Evolutionary conservation across 78 protist species (phyloP).

Genomic region (Dictyostelium intermedium): DNA sequence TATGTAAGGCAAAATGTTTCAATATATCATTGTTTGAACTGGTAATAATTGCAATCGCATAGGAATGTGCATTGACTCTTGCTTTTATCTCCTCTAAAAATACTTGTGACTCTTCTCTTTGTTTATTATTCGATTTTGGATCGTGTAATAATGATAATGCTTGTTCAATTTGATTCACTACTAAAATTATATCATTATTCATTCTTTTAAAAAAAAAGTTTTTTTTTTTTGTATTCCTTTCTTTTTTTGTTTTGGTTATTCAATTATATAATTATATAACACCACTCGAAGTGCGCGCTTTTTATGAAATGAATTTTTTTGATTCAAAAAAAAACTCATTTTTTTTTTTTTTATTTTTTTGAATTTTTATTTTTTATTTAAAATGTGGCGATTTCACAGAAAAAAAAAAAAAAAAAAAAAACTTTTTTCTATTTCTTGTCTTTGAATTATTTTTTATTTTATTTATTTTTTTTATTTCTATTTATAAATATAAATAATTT

Average conservation of each 20-base stretch:
- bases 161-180: slow-evolving; percentile 8
- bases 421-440: too few relatives aligned
- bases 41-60: slow-evolving; percentile 11
- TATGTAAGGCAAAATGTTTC: slow-evolving; percentile 57
- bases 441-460: too few relatives aligned
- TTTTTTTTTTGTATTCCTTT: too few relatives aligned
- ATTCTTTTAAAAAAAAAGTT: background rate
- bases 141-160: slow-evolving; percentile 40
- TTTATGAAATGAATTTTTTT: background rate
- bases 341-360: background rate
- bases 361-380: too few relatives aligned
- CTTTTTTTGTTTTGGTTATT: too few relatives aligned
- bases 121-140: background rate
- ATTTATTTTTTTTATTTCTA: too few relatives aligned
- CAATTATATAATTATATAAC: too few relatives aligned
- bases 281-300: background rate
- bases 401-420: too few relatives aligned
- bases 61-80: slow-evolving; percentile 20
- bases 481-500: too few relatives aligned
- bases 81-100: slow-evolving; percentile 53
- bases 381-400: too few relatives aligned
- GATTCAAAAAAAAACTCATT: background rate
- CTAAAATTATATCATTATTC: slow-evolving; percentile 1
- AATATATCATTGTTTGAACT: slow-evolving; percentile 6
- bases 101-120: slow-evolving; percentile 2